These are phyloP conservation scores for Beauveria medogensis DNA, from an alignment of 2,329 filamentous ascomycete species.

Conservation along the genomic window DNA sequence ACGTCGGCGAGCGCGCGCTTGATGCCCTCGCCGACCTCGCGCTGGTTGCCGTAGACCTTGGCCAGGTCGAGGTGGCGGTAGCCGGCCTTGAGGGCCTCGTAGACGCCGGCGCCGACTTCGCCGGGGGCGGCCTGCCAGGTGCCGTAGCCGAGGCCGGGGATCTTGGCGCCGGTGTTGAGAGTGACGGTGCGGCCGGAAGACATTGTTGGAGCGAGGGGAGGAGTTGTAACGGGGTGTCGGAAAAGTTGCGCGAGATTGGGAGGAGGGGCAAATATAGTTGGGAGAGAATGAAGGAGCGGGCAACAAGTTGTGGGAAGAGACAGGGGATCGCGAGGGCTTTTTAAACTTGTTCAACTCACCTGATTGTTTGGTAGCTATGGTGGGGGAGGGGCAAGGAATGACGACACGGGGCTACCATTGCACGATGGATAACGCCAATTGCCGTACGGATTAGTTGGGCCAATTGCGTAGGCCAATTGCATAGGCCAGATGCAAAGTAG, in stretches of 20 bases:
- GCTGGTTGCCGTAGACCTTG: constrained; percentile 57
- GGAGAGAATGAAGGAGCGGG: too few relatives aligned
- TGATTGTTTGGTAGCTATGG: not conserved
- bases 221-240: not conserved
- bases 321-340: not conserved
- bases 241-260: not conserved
- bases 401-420: not conserved
- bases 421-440: too few relatives aligned
- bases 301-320: too few relatives aligned
- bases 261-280: too few relatives aligned
- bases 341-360: not conserved
- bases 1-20: constrained; percentile 37
- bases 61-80: constrained; percentile 54
- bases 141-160: constrained; percentile 45
- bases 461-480: too few relatives aligned
- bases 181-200: constrained; percentile 46
- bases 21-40: constrained; percentile 49
- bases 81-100: constrained; percentile 52
- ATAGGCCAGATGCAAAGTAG: not conserved
- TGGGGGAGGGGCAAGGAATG: constrained; percentile 11
- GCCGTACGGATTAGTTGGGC: too few relatives aligned
- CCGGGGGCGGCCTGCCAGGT: constrained; percentile 62
- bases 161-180: constrained; percentile 53
- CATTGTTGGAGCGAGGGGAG: constrained; percentile 42
- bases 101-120: constrained; percentile 57